Conservation (phyloP, 495 filamentous ascomycete species). For the Aspergillus coremiiformis region DNA sequence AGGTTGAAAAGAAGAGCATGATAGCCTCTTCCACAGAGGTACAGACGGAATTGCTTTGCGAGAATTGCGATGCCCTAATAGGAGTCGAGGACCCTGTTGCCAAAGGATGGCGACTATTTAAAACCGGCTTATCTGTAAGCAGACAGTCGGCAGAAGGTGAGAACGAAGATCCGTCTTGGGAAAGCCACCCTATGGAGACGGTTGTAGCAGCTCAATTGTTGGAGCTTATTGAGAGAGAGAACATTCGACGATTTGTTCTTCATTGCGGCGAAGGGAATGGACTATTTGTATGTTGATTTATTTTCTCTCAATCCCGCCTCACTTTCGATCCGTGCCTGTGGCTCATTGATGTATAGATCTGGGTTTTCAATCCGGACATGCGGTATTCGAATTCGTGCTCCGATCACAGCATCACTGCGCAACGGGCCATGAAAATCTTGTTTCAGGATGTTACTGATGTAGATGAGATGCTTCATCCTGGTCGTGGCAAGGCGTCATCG, state of each 20-base stretch:
- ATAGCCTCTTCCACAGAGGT: neutral
- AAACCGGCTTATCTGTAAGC: conserved; percentile 39
- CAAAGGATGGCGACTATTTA: conserved; percentile 43
- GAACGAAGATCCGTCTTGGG: conserved; percentile 14
- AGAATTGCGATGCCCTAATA: conserved; percentile 33
- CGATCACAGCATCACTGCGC: conserved; percentile 24
- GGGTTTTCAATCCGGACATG: conserved; percentile 67
- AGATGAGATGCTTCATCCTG: conserved; percentile 46
- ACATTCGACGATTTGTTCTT: conserved; percentile 40
- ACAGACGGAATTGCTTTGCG: conserved; percentile 29
- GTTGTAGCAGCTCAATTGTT: conserved; percentile 46
- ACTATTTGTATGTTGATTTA: conserved; percentile 28
- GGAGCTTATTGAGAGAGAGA: conserved; percentile 43
- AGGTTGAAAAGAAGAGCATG: conserved; percentile 16
- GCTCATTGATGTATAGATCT: conserved; percentile 40
- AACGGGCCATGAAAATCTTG: conserved; percentile 60
- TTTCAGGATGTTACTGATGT: conserved; percentile 47
- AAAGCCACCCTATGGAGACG: conserved; percentile 41
- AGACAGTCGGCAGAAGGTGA: neutral
- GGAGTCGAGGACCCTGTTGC: conserved; percentile 38
- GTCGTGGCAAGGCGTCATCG: conserved; percentile 31
- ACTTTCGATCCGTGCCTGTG: conserved; percentile 15
- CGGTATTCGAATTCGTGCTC: conserved; percentile 49
- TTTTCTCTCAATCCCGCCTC: neutral
- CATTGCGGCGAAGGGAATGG: conserved; percentile 33